A percentile compares a stretch with the other conserved stretches of the same genome.
These are phyloP conservation scores for Closterium sp. DNA, from an alignment of 139 green algal genomes.

Conservation along the genomic window DNA sequence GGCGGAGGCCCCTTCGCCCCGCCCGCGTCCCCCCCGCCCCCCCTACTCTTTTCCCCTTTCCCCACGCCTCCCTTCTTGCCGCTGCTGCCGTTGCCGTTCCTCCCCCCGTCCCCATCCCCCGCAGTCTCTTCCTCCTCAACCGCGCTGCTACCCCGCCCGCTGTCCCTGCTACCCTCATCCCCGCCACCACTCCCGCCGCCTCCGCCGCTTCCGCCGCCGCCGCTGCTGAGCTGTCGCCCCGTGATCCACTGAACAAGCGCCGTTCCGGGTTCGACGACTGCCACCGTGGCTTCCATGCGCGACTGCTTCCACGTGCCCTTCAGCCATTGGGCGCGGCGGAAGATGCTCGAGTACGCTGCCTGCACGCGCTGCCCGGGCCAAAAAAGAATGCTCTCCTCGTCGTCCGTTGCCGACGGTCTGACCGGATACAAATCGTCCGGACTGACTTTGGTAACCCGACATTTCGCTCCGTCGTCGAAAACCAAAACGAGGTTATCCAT, in stretches of 20 bases:
- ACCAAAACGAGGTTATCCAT: constrained; percentile 32
- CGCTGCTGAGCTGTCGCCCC: background rate
- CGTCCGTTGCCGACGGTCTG: background rate
- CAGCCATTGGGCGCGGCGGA: constrained; percentile 43
- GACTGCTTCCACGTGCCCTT: constrained; percentile 30
- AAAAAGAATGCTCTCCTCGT: constrained; percentile 39
- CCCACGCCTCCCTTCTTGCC: background rate
- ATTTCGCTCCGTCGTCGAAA: constrained; percentile 50
- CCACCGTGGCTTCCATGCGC: constrained; percentile 32
- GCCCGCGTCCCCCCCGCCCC: background rate
- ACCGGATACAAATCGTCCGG: constrained; percentile 32
- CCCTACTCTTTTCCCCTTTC: background rate
- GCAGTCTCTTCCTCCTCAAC: background rate
- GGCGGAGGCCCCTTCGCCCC: background rate
- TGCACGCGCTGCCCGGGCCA: constrained; percentile 46
- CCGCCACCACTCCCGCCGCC: constrained; percentile 8
- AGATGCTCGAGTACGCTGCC: constrained; percentile 6
- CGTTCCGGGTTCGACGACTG: constrained; percentile 38
- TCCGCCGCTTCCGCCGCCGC: constrained; percentile 2
- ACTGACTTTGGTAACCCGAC: constrained; percentile 20
- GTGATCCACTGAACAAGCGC: constrained; percentile 35
- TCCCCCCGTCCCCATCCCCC: background rate
- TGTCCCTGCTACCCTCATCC: background rate
- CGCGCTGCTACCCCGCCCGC: background rate
- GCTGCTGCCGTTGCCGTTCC: background rate